Base-by-base conservation (phyloP, 2,329 filamentous ascomycete genomes). In the Trichoderma pleuroti region DNA sequence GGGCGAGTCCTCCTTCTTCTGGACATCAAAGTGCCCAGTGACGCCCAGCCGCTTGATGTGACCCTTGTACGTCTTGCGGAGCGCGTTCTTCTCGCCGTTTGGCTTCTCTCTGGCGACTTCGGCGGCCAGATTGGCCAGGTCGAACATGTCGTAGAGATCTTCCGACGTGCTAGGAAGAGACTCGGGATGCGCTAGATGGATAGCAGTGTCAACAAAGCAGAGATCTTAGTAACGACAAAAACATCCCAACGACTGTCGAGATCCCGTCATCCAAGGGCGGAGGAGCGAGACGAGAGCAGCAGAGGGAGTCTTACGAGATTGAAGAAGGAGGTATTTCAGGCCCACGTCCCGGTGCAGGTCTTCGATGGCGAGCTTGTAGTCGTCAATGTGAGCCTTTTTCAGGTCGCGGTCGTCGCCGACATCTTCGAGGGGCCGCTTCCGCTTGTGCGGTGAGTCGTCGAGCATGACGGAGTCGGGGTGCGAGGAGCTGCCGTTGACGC, bases 51-150 rank as follows among this genome's bases (percentile, higher is more conserved):
- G 86, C 82, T 91, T 91, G 78, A 91, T 88, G 74, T 91, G 87
- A 66, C 88, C 88, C 79, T 91, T 91, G 82, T 91, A 91, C 18
- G 88, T 90, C 78, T 91, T 91, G 30, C 89, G 85, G 62, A 91
- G 82, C 73, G 86, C 87, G 76, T 91, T 91, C 83, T 90, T 91
- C 78, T 90, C 87, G 74, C 89, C 89, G 77, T 89, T 89, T 16
- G 88, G 87, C 76, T 89, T 87, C 67, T 86, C 86, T 72, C 89
- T 85, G 72, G 89, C 89, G 52, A 91, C 88, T 74, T 89, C 86
- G 70, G 86, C 84, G 71, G 89, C 88, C 69, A 91, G 84, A 66
- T 79, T 81, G 61, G 84, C 82, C 74, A 91, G 80, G 75, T 83
- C 82, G 79, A 88, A 91, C 76, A 85, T 82, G 72, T 86, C 84